Base-by-base conservation (phyloP, 2,329 filamentous ascomycete genomes). In the Trichoderma hamatum region DNA sequence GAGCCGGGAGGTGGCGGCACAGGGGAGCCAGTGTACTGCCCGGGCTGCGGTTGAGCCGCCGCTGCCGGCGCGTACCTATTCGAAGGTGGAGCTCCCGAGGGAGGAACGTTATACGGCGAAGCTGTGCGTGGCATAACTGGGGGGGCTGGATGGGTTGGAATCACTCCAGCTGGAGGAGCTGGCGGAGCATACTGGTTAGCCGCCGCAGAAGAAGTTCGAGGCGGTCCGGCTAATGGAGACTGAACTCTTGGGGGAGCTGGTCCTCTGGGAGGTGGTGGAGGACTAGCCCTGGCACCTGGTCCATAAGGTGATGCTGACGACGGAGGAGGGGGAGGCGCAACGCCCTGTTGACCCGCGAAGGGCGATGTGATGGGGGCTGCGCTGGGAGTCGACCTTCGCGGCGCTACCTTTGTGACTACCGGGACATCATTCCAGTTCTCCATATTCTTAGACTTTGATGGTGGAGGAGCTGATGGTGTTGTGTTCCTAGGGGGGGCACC, bases 391-490 rank as follows among this genome's bases (percentile, higher is more conserved):
- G 85, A 85, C 76, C 90, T 88, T 73, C 94, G 89, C 16, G 88
- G 86, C n/a, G 91, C 85, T 67, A 86, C 83, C 82, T 95, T 93
- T 56, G 88, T 85, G 56, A 98, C 92, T 75, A 97, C 87, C 1
- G 96, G 96, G 63, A 96, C 91, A 79, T 99, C 96, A 74, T 99
- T 99, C 96, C 96, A 99, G 74, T 92, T 91, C 32, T 90, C 88
- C 72, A 90, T 90, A 72, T 91, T 90, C 76, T 89, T 90, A 69
- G 88, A 84, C 75, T 88, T 89, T 11, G 92, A 88, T 21, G 92
- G 88, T 26, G 93, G 90, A 51, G 88, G 84, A 28, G 85, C 85
- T 14, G 92, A 90, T n/a, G 90, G 86, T 43, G 88, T 89, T 30
- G 87, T 85, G 70, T 88, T 89, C 71, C 91, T 88, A 64, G 72